Evolutionary conservation across 352 stramenopile genomes (phyloP), one percentile per base, ranked within the genome.

Genomic region (Phytophthora hybrid): DNA sequence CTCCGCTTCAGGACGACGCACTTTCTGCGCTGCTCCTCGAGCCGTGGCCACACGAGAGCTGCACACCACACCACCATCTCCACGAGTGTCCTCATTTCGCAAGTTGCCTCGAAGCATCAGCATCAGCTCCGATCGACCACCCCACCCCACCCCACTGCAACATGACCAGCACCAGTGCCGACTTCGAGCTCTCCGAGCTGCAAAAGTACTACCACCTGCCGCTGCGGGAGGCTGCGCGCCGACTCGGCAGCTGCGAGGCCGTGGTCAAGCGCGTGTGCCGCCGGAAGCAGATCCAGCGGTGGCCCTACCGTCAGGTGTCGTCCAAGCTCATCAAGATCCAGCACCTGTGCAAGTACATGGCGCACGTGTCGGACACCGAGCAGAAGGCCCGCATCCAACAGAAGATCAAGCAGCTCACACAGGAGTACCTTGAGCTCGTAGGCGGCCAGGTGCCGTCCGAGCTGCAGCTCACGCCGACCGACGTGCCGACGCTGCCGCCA

Each of bases 161-260:
- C 44, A 51, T 51, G 74, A 79, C 76, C 61, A 83, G 79, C 77
- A 83, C 79, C 49, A 86, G 83, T 65, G 85, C 87, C 32, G 84
- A 94, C 79, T 94, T 94, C 62, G 84, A 93, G 62, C 82, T 94
- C 65, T 78, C 82, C 34, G 82, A 96, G 72, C 86, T 96, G 23
- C 88, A 93, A 60, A 84, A 94, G 82, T 93, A 93, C 82, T 96
- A 93, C 73, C 89, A 95, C 73, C 66, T 95, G 78, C 89, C 88
- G 39, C 81, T 96, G 26, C 86, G 86, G 46, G 85, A 96, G 77
- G 89, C 88, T 34, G 89, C 89, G 7, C 79, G 78, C 46, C 83
- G 84, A 26, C 85, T 96, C 23, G 86, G 86, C 29, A 93, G 82
- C 57, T 94, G 88, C 64, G 89, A 94, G 71, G 89, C 85, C 37